Conservation (phyloP, 495 filamentous ascomycete genomes). For the Neurospora hispaniola region DNA sequence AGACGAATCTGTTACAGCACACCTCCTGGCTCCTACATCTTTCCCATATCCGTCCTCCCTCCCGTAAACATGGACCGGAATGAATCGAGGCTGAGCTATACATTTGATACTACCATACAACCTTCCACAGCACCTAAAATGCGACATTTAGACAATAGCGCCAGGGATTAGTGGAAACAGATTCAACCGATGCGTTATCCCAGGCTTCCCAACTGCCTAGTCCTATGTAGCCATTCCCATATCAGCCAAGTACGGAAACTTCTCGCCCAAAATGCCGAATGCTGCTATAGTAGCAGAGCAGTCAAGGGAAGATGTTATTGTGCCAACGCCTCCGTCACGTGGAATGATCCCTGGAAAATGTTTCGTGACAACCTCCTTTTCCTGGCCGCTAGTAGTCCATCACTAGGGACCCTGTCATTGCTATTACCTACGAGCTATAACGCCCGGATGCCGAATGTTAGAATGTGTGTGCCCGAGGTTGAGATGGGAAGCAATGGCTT, state of each 20-base stretch:
- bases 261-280: neutral
- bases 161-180: neutral
- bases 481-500: neutral
- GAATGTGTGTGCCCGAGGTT: neutral
- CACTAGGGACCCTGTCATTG: neutral
- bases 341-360: conserved; percentile 7
- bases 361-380: conserved; percentile 40
- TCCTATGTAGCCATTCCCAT: neutral
- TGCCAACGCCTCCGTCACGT: neutral
- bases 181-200: neutral
- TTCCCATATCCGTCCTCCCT: conserved; percentile 9
- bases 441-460: neutral
- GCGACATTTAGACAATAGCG: neutral
- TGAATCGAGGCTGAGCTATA: neutral
- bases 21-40: conserved; percentile 21
- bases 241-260: neutral
- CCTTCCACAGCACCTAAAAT: neutral
- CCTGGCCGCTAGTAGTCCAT: neutral
- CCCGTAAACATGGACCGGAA: conserved; percentile 5
- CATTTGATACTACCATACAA: neutral
- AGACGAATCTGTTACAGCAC: conserved; percentile 38
- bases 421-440: neutral
- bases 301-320: neutral
- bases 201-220: neutral
- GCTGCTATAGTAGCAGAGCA: neutral